Evolutionary conservation across 768 basidiomycete genomes (phyloP).

Genomic region (Boletus reticulatus): DNA sequence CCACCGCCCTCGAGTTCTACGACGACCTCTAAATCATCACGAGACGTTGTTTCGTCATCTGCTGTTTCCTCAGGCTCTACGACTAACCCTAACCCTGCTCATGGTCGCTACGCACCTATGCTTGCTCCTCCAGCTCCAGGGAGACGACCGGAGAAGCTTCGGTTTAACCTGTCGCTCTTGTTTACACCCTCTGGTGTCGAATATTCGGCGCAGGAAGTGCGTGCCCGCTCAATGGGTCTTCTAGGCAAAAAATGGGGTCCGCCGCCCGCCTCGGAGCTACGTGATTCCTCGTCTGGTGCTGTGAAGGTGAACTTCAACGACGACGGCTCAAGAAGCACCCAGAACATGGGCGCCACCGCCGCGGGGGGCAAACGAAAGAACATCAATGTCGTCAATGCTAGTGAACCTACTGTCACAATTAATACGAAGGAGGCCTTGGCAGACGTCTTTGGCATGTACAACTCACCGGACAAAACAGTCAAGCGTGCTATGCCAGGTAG

Average conservation of each 20-base stretch:
- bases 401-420: slow-evolving; percentile 89
- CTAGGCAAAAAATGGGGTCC: slow-evolving; percentile 84
- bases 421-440: slow-evolving; percentile 95
- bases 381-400: slow-evolving; percentile 37
- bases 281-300: slow-evolving; percentile 35
- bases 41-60: neutral
- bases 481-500: slow-evolving; percentile 56
- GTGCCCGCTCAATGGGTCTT: slow-evolving; percentile 79
- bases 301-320: slow-evolving; percentile 58
- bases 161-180: slow-evolving; percentile 65
- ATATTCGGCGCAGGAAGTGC: slow-evolving; percentile 81
- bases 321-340: slow-evolving; percentile 47
- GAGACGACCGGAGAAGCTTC: slow-evolving; percentile 69
- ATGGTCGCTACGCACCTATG: slow-evolving; percentile 66
- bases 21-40: slow-evolving; percentile 18
- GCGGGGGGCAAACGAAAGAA: slow-evolving; percentile 42
- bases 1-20: slow-evolving; percentile 33
- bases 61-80: slow-evolving; percentile 35
- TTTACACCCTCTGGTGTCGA: slow-evolving; percentile 78
- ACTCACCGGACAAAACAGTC: slow-evolving; percentile 78
- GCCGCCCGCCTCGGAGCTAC: slow-evolving; percentile 44
- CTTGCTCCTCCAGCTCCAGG: slow-evolving; percentile 65
- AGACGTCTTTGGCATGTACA: slow-evolving; percentile 96
- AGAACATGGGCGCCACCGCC: slow-evolving; percentile 34
- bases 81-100: slow-evolving; percentile 32